phyloP scores from a whole-genome alignment of 2,329 filamentous ascomycete species.

The Aschersonia sp. region DNA sequence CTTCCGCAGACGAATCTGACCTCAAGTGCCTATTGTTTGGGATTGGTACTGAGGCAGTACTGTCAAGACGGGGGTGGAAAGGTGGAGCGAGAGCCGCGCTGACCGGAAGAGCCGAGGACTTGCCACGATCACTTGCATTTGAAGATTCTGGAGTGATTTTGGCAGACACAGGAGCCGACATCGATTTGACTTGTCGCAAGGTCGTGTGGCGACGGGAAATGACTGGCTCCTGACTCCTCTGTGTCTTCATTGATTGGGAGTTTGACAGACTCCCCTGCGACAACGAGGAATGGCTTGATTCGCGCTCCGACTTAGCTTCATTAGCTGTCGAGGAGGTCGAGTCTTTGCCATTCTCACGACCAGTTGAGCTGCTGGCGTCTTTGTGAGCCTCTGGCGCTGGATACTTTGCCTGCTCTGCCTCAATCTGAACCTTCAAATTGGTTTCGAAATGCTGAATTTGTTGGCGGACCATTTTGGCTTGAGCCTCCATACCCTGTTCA shows the following conservation, averaged over 20 bases:
- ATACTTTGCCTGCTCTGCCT: constrained; percentile 28
- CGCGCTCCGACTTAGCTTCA: constrained; percentile 5
- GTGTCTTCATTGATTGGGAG: constrained; percentile 2
- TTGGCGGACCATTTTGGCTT: constrained; percentile 24
- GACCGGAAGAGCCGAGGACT: constrained; percentile 24
- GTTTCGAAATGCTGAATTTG: constrained; percentile 36
- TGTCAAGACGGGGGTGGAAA: constrained; percentile 27
- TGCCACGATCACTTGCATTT: constrained; percentile 14
- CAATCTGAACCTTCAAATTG: constrained; percentile 27
- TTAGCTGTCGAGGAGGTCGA: constrained; percentile 6
- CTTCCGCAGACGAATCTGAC: constrained; percentile 2
- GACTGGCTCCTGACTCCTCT: constrained; percentile 5
- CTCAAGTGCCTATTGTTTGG: constrained; percentile 1
- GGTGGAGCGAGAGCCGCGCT: constrained; percentile 33
- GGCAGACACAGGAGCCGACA: constrained; percentile 7
- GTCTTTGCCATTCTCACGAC: constrained; percentile 5
- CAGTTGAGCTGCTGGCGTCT: constrained; percentile 7
- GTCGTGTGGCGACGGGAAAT: constrained; percentile 8
- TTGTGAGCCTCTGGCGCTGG: constrained; percentile 17
- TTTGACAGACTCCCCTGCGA: constrained; percentile 6
- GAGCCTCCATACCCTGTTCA: constrained; percentile 32
- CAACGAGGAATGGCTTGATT: constrained; percentile 5
- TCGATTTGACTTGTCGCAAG: constrained; percentile 15
- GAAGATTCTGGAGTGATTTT: constrained; percentile 8
- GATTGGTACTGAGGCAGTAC: constrained; percentile 5